Conservation (phyloP, 1,284 basidiomycete species). For the Coriolopsis trogii region DNA sequence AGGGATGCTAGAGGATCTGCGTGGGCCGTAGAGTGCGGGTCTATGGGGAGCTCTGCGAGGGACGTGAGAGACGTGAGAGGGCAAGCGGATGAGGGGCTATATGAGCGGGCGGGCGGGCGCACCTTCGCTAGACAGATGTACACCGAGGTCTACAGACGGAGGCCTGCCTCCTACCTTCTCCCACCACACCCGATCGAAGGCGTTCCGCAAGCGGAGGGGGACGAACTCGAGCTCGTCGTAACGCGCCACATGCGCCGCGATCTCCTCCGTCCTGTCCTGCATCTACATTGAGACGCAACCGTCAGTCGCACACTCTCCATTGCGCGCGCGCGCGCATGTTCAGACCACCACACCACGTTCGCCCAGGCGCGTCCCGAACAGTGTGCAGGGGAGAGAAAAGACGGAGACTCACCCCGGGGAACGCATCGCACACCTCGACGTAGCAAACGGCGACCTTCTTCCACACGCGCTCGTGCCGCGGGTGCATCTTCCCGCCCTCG, state of each 20-base stretch:
- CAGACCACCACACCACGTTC: not conserved
- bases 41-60: constrained; percentile 31
- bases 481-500: constrained; percentile 67
- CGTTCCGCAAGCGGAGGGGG: constrained; percentile 66
- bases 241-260: constrained; percentile 45
- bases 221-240: constrained; percentile 62
- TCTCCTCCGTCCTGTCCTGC: constrained; percentile 55
- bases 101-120: not conserved
- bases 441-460: constrained; percentile 62
- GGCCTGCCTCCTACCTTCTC: constrained; percentile 39
- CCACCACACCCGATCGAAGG: constrained; percentile 76
- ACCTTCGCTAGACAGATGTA: constrained; percentile 61
- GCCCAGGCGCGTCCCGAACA: constrained; percentile 1
- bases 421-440: constrained; percentile 66
- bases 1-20: constrained; percentile 52
- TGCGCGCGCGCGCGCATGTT: no score
- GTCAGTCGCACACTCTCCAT: no score
- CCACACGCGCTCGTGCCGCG: constrained; percentile 67
- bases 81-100: not conserved
- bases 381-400: not conserved
- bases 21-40: constrained; percentile 14
- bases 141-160: constrained; percentile 33
- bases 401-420: constrained; percentile 56
- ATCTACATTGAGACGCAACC: no score
- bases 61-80: constrained; percentile 6